Evolutionary conservation across 148 eudicot genomes (phyloP).

Genomic region (Camellia sinensis): DNA sequence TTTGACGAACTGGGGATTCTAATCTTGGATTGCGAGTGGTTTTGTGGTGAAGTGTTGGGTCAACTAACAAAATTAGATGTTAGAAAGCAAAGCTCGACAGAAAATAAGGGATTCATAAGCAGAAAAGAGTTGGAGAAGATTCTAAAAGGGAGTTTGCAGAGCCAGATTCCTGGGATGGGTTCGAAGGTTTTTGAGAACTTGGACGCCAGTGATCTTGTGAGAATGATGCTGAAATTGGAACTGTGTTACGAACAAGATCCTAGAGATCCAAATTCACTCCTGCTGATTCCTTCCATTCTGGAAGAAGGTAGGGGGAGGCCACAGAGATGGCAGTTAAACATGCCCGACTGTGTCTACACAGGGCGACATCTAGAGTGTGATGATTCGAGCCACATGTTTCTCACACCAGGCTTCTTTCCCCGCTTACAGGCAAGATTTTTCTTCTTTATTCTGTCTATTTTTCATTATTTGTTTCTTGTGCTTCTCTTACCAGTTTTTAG

Average conservation of each 20-base stretch:
- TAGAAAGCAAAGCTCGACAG: slow-evolving; percentile 42
- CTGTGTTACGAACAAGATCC: slow-evolving; percentile 74
- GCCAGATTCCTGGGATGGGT: slow-evolving; percentile 68
- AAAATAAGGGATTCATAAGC: slow-evolving; percentile 59
- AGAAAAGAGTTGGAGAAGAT: slow-evolving; percentile 72
- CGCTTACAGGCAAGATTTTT: slow-evolving; percentile 69
- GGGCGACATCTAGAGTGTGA: slow-evolving; percentile 89
- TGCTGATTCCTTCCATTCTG: slow-evolving; percentile 66
- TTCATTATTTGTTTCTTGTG: neutral
- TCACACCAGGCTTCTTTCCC: slow-evolving; percentile 84
- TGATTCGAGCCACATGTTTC: slow-evolving; percentile 79
- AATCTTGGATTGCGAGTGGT: slow-evolving; percentile 84
- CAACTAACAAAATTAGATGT: slow-evolving; percentile 48
- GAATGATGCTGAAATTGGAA: slow-evolving; percentile 81
- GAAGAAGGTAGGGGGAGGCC: slow-evolving; percentile 71
- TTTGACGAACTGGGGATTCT: slow-evolving; percentile 70
- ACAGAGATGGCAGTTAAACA: slow-evolving; percentile 67
- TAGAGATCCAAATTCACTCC: slow-evolving; percentile 52
- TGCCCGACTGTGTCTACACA: slow-evolving; percentile 54
- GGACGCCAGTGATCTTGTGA: slow-evolving; percentile 58
- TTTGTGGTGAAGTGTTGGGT: slow-evolving; percentile 70
- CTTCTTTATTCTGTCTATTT: neutral
- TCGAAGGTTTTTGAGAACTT: slow-evolving; percentile 61
- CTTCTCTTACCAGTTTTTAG: neutral
- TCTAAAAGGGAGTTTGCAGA: slow-evolving; percentile 61